Evolutionary conservation across 129 eudicot genomes (phyloP).

Genomic region (Flaveria trinervia): DNA sequence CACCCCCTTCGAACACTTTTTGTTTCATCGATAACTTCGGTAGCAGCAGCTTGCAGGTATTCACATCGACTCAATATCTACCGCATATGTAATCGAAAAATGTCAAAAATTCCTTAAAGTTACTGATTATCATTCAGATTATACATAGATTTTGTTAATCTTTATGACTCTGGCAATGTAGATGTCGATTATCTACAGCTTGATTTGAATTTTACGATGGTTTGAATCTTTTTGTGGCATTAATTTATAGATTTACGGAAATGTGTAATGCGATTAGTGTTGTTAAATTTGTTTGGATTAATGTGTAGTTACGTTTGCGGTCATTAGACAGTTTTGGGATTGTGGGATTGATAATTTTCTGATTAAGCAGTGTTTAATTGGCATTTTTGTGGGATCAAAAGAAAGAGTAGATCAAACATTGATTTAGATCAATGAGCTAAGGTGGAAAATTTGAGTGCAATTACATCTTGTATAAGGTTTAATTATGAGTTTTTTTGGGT

Average conservation of each 20-base stretch:
- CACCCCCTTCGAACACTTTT: not conserved
- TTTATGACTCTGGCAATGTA: not conserved
- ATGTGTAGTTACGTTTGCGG: no score
- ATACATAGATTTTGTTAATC: not conserved
- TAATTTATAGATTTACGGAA: not conserved
- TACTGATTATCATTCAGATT: not conserved
- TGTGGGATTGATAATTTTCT: no score
- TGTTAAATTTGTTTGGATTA: no score
- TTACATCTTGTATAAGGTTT: not conserved
- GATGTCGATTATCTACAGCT: not conserved
- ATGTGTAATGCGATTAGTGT: not conserved
- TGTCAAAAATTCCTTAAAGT: not conserved
- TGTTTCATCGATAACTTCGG: not conserved
- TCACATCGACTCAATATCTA: not conserved
- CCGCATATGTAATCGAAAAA: not conserved
- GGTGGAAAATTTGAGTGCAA: not conserved
- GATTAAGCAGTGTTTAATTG: no score
- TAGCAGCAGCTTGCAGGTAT: slow-evolving; percentile 33
- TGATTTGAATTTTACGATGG: not conserved
- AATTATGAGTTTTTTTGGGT: no score
- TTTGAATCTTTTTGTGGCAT: not conserved
- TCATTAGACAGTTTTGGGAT: no score
- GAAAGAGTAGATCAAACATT: no score
- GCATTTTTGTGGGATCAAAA: no score
- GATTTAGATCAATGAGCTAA: not conserved